Evolutionary conservation across 257 asterid species (phyloP).

Genomic region (Solanum etuberosum): DNA sequence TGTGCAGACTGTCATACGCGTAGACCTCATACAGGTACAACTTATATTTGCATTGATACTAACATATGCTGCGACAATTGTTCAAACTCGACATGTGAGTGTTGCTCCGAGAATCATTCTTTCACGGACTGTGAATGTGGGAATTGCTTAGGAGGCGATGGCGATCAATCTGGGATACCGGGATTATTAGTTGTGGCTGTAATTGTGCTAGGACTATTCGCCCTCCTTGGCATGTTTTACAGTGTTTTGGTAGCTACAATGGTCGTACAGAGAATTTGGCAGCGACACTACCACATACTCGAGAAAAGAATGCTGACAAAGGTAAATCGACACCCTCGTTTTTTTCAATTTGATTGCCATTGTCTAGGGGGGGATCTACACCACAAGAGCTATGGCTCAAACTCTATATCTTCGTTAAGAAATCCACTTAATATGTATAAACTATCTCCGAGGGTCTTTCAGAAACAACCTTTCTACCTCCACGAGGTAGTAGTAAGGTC

Average conservation of each 20-base stretch:
- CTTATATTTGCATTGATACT: constrained; percentile 91
- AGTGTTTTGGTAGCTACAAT: constrained; percentile 88
- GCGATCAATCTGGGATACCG: constrained; percentile 86
- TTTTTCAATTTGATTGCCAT: not conserved
- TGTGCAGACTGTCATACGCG: constrained; percentile 90
- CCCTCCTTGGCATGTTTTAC: constrained; percentile 76
- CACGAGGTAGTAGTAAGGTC: not conserved
- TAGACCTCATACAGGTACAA: constrained; percentile 30
- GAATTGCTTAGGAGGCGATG: constrained; percentile 72
- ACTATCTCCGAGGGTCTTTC: not conserved
- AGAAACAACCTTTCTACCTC: not conserved
- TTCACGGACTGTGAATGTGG: constrained; percentile 73
- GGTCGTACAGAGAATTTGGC: constrained; percentile 98
- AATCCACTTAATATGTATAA: not conserved
- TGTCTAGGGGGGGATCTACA: not conserved
- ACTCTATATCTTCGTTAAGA: not conserved
- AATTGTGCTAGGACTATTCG: constrained; percentile 66
- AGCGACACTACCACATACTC: constrained; percentile 88
- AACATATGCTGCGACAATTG: constrained; percentile 84
- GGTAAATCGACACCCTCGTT: constrained; percentile 26
- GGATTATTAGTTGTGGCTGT: constrained; percentile 52
- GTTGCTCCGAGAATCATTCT: constrained; percentile 4
- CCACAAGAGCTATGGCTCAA: not conserved
- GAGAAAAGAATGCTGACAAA: constrained; percentile 90
- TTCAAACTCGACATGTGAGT: constrained; percentile 7